A percentile compares a stretch with the other conserved stretches of the same genome.
phyloP scores from a whole-genome alignment of 345 rosid species.

The Lepidium didymum region DNA sequence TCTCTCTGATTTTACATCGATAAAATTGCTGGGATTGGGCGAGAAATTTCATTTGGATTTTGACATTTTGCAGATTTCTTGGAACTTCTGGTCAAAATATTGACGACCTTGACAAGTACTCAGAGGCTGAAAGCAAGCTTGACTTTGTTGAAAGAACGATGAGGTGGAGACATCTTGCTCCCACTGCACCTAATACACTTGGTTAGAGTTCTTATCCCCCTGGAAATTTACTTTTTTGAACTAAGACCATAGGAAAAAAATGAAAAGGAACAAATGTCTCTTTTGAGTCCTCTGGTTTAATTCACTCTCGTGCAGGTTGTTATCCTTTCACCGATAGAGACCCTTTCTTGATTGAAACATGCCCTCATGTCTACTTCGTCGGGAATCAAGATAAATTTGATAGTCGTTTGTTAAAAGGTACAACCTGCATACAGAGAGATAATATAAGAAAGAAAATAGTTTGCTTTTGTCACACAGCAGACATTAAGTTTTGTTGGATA shows the following conservation, averaged over 20 bases:
- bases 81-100: constrained; percentile 99
- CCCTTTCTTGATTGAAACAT: constrained; percentile 85
- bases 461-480: not conserved
- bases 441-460: not conserved
- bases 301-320: constrained; percentile 50
- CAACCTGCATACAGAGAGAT: not conserved
- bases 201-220: constrained; percentile 34
- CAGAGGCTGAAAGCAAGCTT: constrained; percentile 71
- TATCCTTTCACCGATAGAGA: constrained; percentile 94
- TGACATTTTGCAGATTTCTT: constrained; percentile 60
- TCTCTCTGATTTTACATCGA: not conserved
- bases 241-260: not conserved
- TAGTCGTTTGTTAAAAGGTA: constrained; percentile 58
- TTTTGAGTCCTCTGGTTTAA: not conserved
- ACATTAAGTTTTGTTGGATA: not conserved
- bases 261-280: not conserved
- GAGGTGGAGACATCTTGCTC: constrained; percentile 96
- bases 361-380: constrained; percentile 89
- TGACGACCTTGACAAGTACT: constrained; percentile 84
- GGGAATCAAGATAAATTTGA: constrained; percentile 82
- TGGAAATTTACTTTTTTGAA: not conserved
- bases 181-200: constrained; percentile 94
- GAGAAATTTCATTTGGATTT: not conserved
- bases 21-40: not conserved
- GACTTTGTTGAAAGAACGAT: constrained; percentile 90